Evolutionary conservation across 1,284 basidiomycete species (phyloP).

Genomic region (Cryptococcus wingfieldii): DNA sequence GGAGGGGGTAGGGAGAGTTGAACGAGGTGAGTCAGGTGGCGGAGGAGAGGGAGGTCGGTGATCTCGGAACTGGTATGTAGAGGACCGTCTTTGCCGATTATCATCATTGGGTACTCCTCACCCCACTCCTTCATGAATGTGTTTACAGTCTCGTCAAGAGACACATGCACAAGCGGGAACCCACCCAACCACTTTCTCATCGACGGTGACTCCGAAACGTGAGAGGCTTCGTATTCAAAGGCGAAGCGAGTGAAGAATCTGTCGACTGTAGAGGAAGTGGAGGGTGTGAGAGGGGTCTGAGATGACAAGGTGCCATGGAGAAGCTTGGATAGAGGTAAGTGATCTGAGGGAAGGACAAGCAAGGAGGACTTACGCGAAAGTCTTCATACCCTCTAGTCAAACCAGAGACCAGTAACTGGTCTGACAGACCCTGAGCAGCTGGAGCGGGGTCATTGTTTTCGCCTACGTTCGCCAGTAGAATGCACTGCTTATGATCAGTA

Average conservation of each 20-base stretch:
- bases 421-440: slow-evolving; percentile 26
- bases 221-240: slow-evolving; percentile 27
- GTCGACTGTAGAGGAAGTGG: slow-evolving; percentile 26
- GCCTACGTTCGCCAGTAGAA: slow-evolving; percentile 18
- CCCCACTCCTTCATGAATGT: not conserved
- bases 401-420: slow-evolving; percentile 30
- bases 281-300: slow-evolving; percentile 17
- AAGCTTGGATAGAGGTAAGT: slow-evolving; percentile 18
- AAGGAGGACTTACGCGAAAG: slow-evolving; percentile 27
- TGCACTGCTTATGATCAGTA: slow-evolving; percentile 11
- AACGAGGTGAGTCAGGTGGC: slow-evolving; percentile 19
- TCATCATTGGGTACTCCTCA: not conserved
- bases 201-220: slow-evolving; percentile 15
- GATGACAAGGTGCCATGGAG: slow-evolving; percentile 25
- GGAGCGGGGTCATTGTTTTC: slow-evolving; percentile 15
- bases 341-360: not conserved
- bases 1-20: slow-evolving; percentile 15
- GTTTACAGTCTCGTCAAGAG: not conserved
- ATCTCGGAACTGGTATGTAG: slow-evolving; percentile 1
- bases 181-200: slow-evolving; percentile 26
- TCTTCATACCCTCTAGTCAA: slow-evolving; percentile 40
- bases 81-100: slow-evolving; percentile 21
- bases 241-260: slow-evolving; percentile 43
- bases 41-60: slow-evolving; percentile 15
- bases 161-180: slow-evolving; percentile 1